Percentiles rank a stretch among this genome's conserved stretches.
phyloP scores from a whole-genome alignment of 2,329 filamentous ascomycete species.

The Capronia epimyces region DNA sequence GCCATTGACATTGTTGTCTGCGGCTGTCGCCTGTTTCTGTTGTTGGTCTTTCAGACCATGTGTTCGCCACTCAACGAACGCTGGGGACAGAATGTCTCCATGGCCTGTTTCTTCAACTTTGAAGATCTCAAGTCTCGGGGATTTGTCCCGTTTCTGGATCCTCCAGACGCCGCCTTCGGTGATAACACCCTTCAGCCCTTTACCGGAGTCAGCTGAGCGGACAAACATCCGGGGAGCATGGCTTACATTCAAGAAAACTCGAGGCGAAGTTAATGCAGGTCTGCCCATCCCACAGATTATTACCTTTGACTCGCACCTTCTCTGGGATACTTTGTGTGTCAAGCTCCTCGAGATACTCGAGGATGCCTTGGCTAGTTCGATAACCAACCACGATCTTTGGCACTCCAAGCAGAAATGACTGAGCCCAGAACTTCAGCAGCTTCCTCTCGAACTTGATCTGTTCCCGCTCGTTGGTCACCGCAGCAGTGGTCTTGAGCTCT shows the following conservation, averaged over 20 bases:
- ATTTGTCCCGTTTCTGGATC: slow-evolving; percentile 61
- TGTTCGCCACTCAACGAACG: slow-evolving; percentile 68
- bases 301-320: slow-evolving; percentile 62
- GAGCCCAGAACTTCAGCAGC: slow-evolving; percentile 92
- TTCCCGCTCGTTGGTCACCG: slow-evolving; percentile 63
- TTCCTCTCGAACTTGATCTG: slow-evolving; percentile 77
- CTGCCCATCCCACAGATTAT: slow-evolving; percentile 79
- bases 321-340: slow-evolving; percentile 73
- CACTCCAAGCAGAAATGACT: slow-evolving; percentile 89
- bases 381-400: slow-evolving; percentile 90
- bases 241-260: slow-evolving; percentile 68
- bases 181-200: slow-evolving; percentile 60
- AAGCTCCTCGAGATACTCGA: slow-evolving; percentile 69
- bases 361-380: slow-evolving; percentile 64
- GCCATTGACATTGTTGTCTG: background rate
- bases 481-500: slow-evolving; percentile 84
- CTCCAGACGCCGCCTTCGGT: slow-evolving; percentile 71
- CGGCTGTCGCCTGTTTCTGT: background rate
- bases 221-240: background rate
- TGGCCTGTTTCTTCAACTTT: slow-evolving; percentile 68
- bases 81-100: slow-evolving; percentile 67
- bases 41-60: slow-evolving; percentile 22
- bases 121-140: slow-evolving; percentile 65
- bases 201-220: slow-evolving; percentile 3
- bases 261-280: slow-evolving; percentile 87